phyloP scores from a whole-genome alignment of 1,284 basidiomycete species.

The Pulchroboletus neoregius region DNA sequence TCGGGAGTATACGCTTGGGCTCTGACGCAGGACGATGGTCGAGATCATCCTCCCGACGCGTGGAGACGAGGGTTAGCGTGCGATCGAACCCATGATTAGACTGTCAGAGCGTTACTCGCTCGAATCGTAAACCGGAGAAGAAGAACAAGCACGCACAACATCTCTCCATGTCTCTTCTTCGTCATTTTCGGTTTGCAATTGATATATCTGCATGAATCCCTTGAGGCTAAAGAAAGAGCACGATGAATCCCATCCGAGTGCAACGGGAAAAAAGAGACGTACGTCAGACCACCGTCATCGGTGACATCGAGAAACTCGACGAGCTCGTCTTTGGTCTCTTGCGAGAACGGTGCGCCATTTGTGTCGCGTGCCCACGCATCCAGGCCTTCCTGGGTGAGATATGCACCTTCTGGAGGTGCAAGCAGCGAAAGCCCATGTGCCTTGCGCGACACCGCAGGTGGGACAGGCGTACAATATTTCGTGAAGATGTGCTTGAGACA shows the following conservation, averaged over 20 bases:
- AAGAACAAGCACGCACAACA: conserved; percentile 45
- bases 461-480: conserved; percentile 63
- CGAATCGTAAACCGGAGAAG: neutral
- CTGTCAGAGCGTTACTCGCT: conserved; percentile 35
- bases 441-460: conserved; percentile 20
- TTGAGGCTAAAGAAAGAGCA: conserved; percentile 47
- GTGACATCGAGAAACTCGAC: conserved; percentile 70
- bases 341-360: conserved; percentile 67
- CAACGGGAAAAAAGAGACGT: conserved; percentile 29
- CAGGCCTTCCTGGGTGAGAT: conserved; percentile 53
- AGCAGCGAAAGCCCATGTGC: conserved; percentile 30
- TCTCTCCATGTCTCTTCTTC: conserved; percentile 81
- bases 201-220: conserved; percentile 76
- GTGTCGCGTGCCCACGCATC: conserved; percentile 74
- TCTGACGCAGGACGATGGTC: conserved; percentile 16
- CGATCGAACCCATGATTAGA: conserved; percentile 73
- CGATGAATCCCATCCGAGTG: conserved; percentile 4
- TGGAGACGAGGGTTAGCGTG: conserved; percentile 54
- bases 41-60: conserved; percentile 50
- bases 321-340: conserved; percentile 73
- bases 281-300: conserved; percentile 71
- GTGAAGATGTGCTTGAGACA: conserved; percentile 69
- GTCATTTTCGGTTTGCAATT: conserved; percentile 75
- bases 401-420: conserved; percentile 55
- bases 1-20: conserved; percentile 12